A percentile compares a stretch with the other conserved stretches of the same genome.
Evolutionary conservation across 192 early-diverging fungal genomes (phyloP).

Genomic region (Gaertneriomyces sp.): DNA sequence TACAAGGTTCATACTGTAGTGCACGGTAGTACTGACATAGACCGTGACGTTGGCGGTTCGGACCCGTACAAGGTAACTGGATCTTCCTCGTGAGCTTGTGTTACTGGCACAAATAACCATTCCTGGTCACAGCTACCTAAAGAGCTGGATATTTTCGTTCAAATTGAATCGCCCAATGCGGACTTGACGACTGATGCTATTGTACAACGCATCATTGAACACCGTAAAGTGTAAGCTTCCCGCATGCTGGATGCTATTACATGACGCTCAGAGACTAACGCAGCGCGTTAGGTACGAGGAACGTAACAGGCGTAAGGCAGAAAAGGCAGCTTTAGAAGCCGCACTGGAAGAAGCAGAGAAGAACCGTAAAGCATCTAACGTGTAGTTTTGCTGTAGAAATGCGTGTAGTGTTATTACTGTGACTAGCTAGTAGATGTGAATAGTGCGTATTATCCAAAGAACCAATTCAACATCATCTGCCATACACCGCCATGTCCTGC

Average conservation of each 20-base stretch:
- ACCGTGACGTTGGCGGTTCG: constrained; percentile 66
- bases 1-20: constrained; percentile 81
- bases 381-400: too few relatives aligned
- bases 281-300: constrained; percentile 35
- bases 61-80: constrained; percentile 71
- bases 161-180: constrained; percentile 73
- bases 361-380: constrained; percentile 3
- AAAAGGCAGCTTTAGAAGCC: constrained; percentile 44
- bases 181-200: constrained; percentile 81
- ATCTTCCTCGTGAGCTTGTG: not conserved
- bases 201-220: constrained; percentile 84
- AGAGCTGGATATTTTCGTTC: constrained; percentile 68
- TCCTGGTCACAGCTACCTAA: constrained; percentile 62
- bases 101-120: not conserved
- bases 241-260: not conserved
- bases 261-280: not conserved
- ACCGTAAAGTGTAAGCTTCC: constrained; percentile 68
- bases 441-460: too few relatives aligned
- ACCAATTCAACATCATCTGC: too few relatives aligned
- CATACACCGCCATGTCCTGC: too few relatives aligned
- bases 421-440: too few relatives aligned
- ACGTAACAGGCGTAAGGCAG: constrained; percentile 47
- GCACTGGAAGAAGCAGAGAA: constrained; percentile 38
- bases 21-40: constrained; percentile 65
- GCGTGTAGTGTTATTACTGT: too few relatives aligned